Evolutionary conservation across 371 early-diverging fungal genomes (phyloP).

Genomic region (Massospora cicadina): DNA sequence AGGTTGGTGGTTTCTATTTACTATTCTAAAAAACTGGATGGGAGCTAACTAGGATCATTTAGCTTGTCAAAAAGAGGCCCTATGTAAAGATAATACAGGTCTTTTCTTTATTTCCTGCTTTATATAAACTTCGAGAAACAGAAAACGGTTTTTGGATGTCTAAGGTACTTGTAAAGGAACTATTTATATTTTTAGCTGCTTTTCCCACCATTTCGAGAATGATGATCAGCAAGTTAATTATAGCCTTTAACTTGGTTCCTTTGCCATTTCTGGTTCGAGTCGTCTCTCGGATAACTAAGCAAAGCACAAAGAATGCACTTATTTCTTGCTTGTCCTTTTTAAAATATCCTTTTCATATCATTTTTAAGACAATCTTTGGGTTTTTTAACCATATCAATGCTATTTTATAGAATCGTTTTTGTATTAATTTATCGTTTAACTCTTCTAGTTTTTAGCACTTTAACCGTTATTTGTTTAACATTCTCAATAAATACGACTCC

Average conservation of each 20-base stretch:
- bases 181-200: slow-evolving; percentile 3
- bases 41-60: no score
- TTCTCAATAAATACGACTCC: slow-evolving; percentile 1
- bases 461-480: not conserved
- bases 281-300: not conserved
- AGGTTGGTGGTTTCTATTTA: slow-evolving; percentile 13
- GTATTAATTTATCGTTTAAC: not conserved
- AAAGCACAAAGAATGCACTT: not conserved
- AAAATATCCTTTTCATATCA: slow-evolving; percentile 11
- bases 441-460: not conserved
- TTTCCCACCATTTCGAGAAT: not conserved
- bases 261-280: not conserved
- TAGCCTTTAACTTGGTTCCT: not conserved
- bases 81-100: slow-evolving; percentile 4
- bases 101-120: slow-evolving; percentile 3
- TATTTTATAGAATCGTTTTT: not conserved
- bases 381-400: not conserved
- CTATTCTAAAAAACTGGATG: not conserved
- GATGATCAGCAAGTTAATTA: not conserved
- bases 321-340: not conserved
- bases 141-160: not conserved
- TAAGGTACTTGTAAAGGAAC: not conserved
- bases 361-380: no score
- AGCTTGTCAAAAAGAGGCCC: slow-evolving; percentile 4
- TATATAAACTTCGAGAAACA: slow-evolving; percentile 1